These are phyloP conservation scores for Fusarium penzigii DNA, from an alignment of 2,329 filamentous ascomycete species.

Conservation along the genomic window DNA sequence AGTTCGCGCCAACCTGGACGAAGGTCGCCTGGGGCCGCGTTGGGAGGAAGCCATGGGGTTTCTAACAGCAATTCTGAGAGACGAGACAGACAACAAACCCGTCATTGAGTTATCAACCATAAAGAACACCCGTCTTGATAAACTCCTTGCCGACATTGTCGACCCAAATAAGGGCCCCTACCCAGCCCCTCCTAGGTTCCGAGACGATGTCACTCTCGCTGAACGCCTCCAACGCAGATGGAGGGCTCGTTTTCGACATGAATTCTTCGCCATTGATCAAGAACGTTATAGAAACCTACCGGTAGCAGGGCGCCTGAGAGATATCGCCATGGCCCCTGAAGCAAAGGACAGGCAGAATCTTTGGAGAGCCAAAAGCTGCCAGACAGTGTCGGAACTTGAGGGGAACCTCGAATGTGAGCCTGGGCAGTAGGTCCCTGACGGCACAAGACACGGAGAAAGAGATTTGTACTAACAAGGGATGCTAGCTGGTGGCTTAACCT, in stretches of 20 bases:
- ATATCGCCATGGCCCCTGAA: conserved; percentile 41
- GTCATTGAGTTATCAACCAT: conserved; percentile 43
- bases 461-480: conserved; percentile 5
- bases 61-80: conserved; percentile 39
- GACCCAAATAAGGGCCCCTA: conserved; percentile 31
- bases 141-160: conserved; percentile 45
- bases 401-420: conserved; percentile 45
- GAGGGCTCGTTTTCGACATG: conserved; percentile 45
- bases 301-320: conserved; percentile 40
- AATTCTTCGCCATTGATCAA: conserved; percentile 48
- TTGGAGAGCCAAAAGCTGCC: conserved; percentile 39
- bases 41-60: conserved; percentile 41
- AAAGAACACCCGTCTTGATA: conserved; percentile 42
- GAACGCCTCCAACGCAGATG: conserved; percentile 44
- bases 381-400: conserved; percentile 42
- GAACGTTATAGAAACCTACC: conserved; percentile 40
- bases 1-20: conserved; percentile 38
- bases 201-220: conserved; percentile 38
- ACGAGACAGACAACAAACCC: conserved; percentile 38
- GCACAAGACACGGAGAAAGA: background rate
- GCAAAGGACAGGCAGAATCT: conserved; percentile 32
- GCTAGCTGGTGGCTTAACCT: conserved; percentile 60
- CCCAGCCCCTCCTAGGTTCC: conserved; percentile 32
- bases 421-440: conserved; percentile 46
- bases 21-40: conserved; percentile 34